Evolutionary conservation across 805 yeast species (phyloP).

Genomic region (Starmerella floricola): DNA sequence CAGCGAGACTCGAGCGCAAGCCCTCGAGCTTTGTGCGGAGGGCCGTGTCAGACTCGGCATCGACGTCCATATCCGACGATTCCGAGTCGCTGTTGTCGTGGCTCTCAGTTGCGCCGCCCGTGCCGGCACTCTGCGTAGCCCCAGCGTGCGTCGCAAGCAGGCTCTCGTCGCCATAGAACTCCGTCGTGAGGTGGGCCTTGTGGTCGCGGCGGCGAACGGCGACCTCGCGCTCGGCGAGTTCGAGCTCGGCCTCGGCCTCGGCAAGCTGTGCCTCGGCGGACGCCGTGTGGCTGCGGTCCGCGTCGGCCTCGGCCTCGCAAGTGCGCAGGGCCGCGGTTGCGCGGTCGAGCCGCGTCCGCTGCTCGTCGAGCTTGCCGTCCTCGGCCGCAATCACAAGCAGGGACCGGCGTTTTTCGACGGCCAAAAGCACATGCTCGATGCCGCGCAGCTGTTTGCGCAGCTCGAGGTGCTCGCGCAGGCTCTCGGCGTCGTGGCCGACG

Average conservation of each 20-base stretch:
- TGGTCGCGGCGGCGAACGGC: neutral
- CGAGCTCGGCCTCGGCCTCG: slow-evolving; percentile 12
- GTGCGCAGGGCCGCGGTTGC: slow-evolving; percentile 8
- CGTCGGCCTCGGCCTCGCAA: slow-evolving; percentile 2
- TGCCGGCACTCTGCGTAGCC: neutral
- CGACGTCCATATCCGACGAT: neutral
- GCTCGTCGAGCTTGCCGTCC: slow-evolving; percentile 4
- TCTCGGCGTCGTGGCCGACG: slow-evolving; percentile 67
- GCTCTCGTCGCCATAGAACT: slow-evolving; percentile 2
- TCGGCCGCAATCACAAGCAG: slow-evolving; percentile 3
- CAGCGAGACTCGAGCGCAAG: slow-evolving; percentile 2
- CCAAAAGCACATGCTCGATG: slow-evolving; percentile 62
- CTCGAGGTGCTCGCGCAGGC: slow-evolving; percentile 55
- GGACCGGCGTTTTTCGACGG: slow-evolving; percentile 41
- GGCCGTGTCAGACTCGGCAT: neutral
- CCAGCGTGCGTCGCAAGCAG: neutral
- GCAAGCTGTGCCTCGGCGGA: slow-evolving; percentile 11
- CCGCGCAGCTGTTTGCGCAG: slow-evolving; percentile 57
- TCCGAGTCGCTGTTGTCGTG: neutral
- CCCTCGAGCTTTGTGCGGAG: neutral
- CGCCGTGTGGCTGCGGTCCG: slow-evolving; percentile 6
- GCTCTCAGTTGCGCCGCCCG: neutral
- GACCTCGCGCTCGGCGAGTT: slow-evolving; percentile 6
- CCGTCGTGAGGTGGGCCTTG: neutral
- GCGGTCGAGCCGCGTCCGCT: slow-evolving; percentile 2